A percentile compares a stretch with the other conserved stretches of the same genome.
phyloP scores from a whole-genome alignment of 2,329 filamentous ascomycete genomes.

The Fusarium ambrosium region DNA sequence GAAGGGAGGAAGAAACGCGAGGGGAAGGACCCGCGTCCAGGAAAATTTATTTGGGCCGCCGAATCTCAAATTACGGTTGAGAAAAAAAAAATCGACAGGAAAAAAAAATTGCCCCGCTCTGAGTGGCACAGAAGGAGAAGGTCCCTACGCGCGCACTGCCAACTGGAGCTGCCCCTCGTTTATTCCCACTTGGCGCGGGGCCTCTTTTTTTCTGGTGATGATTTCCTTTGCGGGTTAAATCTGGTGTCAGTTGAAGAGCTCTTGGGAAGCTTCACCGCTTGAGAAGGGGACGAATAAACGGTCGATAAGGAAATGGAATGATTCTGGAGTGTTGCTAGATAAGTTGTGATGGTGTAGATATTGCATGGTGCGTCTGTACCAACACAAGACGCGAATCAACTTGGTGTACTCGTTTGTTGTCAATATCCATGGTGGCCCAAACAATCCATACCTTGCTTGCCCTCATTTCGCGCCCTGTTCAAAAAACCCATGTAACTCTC shows the following conservation, averaged over 20 bases:
- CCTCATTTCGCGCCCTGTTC: not conserved
- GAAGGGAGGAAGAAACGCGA: slow-evolving; percentile 33
- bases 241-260: slow-evolving; percentile 5
- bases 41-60: slow-evolving; percentile 38
- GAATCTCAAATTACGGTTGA: slow-evolving; percentile 9
- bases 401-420: not conserved
- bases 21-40: slow-evolving; percentile 33
- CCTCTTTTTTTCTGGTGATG: slow-evolving; percentile 27
- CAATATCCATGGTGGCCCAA: slow-evolving; percentile 2
- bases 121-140: not conserved
- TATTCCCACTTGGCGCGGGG: slow-evolving; percentile 41
- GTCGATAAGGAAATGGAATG: not conserved
- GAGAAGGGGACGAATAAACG: not conserved
- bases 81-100: slow-evolving; percentile 35
- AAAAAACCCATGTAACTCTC: slow-evolving; percentile 1
- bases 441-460: not conserved
- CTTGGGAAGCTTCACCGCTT: slow-evolving; percentile 19
- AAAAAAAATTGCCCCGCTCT: slow-evolving; percentile 43
- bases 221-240: slow-evolving; percentile 26
- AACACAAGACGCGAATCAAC: not conserved
- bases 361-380: not conserved
- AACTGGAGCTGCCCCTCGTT: slow-evolving; percentile 36
- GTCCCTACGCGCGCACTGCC: slow-evolving; percentile 12
- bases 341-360: not conserved
- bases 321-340: not conserved